Evolutionary conservation across 148 eudicot species (phyloP).

Genomic region (Arbutus unedo): DNA sequence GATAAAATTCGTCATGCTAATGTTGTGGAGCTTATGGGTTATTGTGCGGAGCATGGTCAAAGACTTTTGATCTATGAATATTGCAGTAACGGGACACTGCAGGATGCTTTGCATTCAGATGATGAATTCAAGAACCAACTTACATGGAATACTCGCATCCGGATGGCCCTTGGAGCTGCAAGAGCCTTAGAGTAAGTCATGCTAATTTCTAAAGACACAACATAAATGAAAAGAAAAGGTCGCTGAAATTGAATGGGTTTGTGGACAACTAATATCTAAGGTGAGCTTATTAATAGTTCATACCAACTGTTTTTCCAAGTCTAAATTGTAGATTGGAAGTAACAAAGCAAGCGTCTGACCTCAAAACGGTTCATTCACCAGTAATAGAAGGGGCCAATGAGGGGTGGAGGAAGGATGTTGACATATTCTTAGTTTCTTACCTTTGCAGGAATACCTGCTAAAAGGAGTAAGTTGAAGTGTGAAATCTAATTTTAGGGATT

Average conservation of each 20-base stretch:
- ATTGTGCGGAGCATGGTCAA: conserved; percentile 84
- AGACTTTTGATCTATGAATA: conserved; percentile 82
- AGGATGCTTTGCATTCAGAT: conserved; percentile 83
- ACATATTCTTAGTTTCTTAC: background rate
- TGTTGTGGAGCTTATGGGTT: conserved; percentile 83
- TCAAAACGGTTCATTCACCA: conserved; percentile 2
- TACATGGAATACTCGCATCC: conserved; percentile 76
- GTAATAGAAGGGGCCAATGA: background rate
- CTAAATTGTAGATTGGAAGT: background rate
- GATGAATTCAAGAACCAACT: conserved; percentile 70
- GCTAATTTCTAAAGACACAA: background rate
- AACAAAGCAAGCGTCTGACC: conserved; percentile 9
- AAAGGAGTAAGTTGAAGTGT: background rate
- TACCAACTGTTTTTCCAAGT: background rate
- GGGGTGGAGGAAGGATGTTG: background rate
- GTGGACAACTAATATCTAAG: background rate
- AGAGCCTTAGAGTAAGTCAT: conserved; percentile 89
- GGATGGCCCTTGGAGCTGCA: conserved; percentile 97
- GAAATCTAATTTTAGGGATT: background rate
- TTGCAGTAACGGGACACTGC: conserved; percentile 71
- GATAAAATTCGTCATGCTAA: conserved; percentile 86
- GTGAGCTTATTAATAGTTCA: conserved; percentile 5
- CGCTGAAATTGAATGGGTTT: background rate
- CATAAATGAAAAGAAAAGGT: background rate
- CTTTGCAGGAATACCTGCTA: background rate